phyloP scores from a whole-genome alignment of 768 basidiomycete genomes.

The Glaciozyma antarctica region DNA sequence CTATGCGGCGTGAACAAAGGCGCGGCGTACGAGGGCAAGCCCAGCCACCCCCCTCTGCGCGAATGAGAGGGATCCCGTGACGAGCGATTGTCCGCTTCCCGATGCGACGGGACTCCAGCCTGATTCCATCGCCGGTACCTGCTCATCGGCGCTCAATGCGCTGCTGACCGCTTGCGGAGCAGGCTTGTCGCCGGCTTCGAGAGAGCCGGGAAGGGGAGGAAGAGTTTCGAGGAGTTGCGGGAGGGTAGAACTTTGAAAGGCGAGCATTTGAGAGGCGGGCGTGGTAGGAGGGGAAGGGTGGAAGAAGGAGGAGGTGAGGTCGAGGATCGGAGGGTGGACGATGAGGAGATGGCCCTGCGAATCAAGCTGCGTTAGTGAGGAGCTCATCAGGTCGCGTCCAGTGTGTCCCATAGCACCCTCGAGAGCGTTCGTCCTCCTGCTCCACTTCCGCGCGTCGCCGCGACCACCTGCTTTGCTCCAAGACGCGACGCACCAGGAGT shows the following conservation, averaged over 20 bases:
- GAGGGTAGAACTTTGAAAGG: neutral
- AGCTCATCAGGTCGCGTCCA: neutral
- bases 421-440: neutral
- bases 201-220: neutral
- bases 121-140: no score
- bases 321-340: neutral
- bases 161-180: neutral
- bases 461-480: no score
- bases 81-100: no score
- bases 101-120: no score
- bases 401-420: neutral
- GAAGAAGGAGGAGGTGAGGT: conserved; percentile 1
- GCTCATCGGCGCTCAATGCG: no score
- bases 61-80: no score
- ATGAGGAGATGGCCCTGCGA: conserved; percentile 21
- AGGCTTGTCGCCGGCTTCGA: neutral
- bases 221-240: conserved; percentile 8
- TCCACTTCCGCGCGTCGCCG: neutral
- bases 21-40: neutral
- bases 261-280: neutral
- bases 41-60: no score
- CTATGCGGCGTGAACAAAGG: neutral
- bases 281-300: conserved; percentile 7
- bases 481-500: conserved; percentile 9
- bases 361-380: neutral